A percentile compares a stretch with the other conserved stretches of the same genome.
phyloP scores from a whole-genome alignment of 352 stramenopile species.

The Aphanomyces astaci region DNA sequence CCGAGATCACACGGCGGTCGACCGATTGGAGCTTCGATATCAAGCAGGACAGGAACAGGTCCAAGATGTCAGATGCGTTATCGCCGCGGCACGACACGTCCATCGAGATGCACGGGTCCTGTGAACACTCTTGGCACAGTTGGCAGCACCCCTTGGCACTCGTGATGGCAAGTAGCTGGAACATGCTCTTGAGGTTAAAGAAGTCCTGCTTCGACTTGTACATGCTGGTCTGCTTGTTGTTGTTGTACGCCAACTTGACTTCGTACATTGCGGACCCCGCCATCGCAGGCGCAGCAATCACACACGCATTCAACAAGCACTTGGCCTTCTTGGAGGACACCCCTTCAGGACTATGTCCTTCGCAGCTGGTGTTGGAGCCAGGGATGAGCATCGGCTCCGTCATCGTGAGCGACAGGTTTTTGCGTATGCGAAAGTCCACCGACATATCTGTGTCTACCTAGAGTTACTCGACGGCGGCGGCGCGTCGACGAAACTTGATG shows the following conservation, averaged over 20 bases:
- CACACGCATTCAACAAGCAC: constrained; percentile 42
- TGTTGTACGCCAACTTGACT: constrained; percentile 67
- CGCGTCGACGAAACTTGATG: not conserved
- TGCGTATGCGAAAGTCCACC: constrained; percentile 17
- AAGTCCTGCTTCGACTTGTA: constrained; percentile 79
- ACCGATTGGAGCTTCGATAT: constrained; percentile 52
- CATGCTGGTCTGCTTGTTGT: constrained; percentile 61
- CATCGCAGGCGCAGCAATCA: constrained; percentile 56
- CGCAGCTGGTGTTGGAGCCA: not conserved
- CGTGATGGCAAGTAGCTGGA: constrained; percentile 16
- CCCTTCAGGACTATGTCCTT: not conserved
- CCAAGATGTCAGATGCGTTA: constrained; percentile 5
- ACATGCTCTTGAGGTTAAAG: constrained; percentile 28
- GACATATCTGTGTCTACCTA: constrained; percentile 14
- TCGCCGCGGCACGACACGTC: constrained; percentile 18
- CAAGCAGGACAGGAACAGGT: constrained; percentile 26
- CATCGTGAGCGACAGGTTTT: constrained; percentile 12
- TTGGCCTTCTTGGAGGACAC: constrained; percentile 14
- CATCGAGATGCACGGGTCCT: constrained; percentile 8
- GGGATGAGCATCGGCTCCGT: constrained; percentile 14
- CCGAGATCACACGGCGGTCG: constrained; percentile 34
- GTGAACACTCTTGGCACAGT: constrained; percentile 16
- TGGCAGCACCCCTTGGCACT: constrained; percentile 10
- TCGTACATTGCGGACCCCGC: constrained; percentile 75
- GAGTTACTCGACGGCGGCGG: not conserved